Conservation (phyloP, 1,284 basidiomycete species). For the Apiotrichum siamense region DNA sequence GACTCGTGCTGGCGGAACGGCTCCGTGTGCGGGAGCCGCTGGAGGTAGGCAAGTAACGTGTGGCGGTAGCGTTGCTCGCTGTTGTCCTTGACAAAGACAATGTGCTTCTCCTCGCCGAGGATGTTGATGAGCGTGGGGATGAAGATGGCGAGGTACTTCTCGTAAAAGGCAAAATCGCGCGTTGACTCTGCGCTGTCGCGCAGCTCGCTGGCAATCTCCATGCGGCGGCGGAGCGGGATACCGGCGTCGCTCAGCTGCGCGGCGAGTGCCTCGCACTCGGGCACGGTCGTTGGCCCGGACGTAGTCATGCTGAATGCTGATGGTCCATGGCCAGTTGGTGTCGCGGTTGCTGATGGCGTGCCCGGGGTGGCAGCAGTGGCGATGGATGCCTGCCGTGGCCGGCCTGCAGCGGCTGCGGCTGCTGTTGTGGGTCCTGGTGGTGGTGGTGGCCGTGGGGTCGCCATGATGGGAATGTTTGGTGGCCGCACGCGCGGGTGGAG, state of each 20-base stretch:
- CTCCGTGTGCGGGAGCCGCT: slow-evolving; percentile 80
- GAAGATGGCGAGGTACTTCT: slow-evolving; percentile 54
- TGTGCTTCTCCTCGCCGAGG: slow-evolving; percentile 67
- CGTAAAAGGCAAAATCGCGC: slow-evolving; percentile 67
- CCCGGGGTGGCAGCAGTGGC: slow-evolving; percentile 25
- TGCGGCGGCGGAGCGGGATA: slow-evolving; percentile 20
- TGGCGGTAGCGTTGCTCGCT: slow-evolving; percentile 77
- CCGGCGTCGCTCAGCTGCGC: slow-evolving; percentile 33
- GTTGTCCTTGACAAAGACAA: slow-evolving; percentile 65
- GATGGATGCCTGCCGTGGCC: slow-evolving; percentile 40
- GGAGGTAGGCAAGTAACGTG: slow-evolving; percentile 77
- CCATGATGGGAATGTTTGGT: background rate
- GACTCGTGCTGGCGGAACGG: slow-evolving; percentile 64
- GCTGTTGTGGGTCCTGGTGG: background rate
- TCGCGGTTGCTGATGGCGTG: slow-evolving; percentile 20
- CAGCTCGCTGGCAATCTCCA: slow-evolving; percentile 61
- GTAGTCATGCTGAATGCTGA: slow-evolving; percentile 20
- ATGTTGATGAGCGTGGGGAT: slow-evolving; percentile 75
- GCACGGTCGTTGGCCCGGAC: slow-evolving; percentile 33
- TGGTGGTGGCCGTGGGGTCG: background rate
- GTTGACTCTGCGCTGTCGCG: slow-evolving; percentile 80
- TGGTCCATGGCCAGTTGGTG: slow-evolving; percentile 19
- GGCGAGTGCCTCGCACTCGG: slow-evolving; percentile 42
- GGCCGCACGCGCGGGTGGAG: too few relatives aligned
- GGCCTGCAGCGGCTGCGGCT: background rate